Conservation (phyloP, 208 protist species). For the Wallacemonas rigidus region DNA sequence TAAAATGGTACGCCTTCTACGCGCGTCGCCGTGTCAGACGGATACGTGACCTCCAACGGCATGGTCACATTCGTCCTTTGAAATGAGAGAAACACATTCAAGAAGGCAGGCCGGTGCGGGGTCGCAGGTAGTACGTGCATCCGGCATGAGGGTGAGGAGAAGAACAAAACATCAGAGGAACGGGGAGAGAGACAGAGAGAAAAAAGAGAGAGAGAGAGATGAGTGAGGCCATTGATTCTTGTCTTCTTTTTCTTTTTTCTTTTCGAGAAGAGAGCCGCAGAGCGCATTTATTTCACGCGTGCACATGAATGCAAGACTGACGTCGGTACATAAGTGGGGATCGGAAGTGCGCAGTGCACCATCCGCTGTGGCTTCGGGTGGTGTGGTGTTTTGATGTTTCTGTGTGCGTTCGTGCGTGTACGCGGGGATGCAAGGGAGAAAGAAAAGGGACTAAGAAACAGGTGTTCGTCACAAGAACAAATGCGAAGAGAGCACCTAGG, state of each 20-base stretch:
- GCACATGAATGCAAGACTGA: too few species aligned
- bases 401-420: background rate
- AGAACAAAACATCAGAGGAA: too few species aligned
- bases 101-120: background rate
- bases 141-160: too few species aligned
- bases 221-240: background rate
- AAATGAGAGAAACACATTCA: conserved; percentile 8
- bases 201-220: background rate
- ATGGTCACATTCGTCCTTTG: conserved; percentile 16
- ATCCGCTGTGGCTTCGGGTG: background rate
- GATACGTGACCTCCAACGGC: conserved; percentile 35
- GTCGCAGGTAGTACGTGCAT: too few species aligned
- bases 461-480: background rate
- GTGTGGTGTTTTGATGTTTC: background rate
- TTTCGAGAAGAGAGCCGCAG: too few species aligned
- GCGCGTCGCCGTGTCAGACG: conserved; percentile 26
- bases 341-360: background rate
- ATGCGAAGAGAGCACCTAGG: background rate
- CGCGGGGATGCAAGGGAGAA: background rate
- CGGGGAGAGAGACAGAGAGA: background rate
- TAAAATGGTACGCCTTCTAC: conserved; percentile 46
- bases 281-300: too few species aligned
- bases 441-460: background rate
- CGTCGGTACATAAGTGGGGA: background rate
- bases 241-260: too few species aligned